phyloP scores from a whole-genome alignment of 768 basidiomycete species.

The Tulasnella sp. region DNA sequence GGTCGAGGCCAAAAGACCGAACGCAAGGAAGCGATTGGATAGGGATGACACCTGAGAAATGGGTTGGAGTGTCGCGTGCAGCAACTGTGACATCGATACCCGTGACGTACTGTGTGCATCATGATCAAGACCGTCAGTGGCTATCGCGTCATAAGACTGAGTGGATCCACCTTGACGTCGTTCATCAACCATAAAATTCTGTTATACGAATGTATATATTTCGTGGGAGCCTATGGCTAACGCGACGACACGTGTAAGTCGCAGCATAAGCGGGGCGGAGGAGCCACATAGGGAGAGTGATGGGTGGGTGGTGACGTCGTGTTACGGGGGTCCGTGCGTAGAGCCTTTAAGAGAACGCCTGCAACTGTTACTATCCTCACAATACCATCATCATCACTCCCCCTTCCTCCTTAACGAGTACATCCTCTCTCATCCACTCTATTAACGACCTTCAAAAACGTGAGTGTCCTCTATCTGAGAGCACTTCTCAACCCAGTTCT shows the following conservation, averaged over 20 bases:
- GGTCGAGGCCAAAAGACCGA: constrained; percentile 58
- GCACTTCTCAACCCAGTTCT: background rate
- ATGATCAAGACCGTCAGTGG: background rate
- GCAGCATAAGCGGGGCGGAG: too few relatives aligned
- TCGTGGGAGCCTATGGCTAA: too few relatives aligned
- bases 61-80: constrained; percentile 55
- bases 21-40: constrained; percentile 58
- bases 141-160: background rate
- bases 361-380: too few relatives aligned
- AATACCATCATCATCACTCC: background rate
- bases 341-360: too few relatives aligned
- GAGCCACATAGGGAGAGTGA: too few relatives aligned
- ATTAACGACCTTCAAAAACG: background rate
- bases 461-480: too few relatives aligned
- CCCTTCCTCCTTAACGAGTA: background rate
- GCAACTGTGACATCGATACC: constrained; percentile 34
- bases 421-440: background rate
- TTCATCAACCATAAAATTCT: too few relatives aligned
- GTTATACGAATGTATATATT: too few relatives aligned
- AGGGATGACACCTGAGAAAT: constrained; percentile 64
- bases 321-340: too few relatives aligned
- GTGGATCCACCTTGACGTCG: background rate
- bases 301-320: too few relatives aligned
- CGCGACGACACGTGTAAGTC: too few relatives aligned
- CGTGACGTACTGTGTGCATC: too few relatives aligned